Evolutionary conservation across 345 rosid species (phyloP).

Genomic region (Luvunga scandens): DNA sequence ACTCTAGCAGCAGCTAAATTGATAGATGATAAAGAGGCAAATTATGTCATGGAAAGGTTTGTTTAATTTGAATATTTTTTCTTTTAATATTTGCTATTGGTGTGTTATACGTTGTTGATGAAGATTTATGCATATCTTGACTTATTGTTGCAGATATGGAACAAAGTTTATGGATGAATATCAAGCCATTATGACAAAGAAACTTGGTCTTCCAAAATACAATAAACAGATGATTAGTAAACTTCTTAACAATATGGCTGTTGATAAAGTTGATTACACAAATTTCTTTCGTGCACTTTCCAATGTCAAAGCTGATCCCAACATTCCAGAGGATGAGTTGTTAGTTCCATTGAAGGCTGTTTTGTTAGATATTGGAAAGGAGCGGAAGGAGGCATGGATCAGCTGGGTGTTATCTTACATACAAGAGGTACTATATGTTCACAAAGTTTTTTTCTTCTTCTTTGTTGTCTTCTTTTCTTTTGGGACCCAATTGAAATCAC

Average conservation of each 20-base stretch:
- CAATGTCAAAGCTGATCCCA: constrained; percentile 68
- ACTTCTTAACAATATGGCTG: constrained; percentile 90
- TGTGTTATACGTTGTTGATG: constrained; percentile 1
- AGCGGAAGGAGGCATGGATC: constrained; percentile 93
- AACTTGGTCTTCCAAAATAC: constrained; percentile 91
- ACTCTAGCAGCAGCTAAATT: constrained; percentile 66
- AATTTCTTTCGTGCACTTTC: constrained; percentile 86
- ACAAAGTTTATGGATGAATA: constrained; percentile 95
- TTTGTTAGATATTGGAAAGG: constrained; percentile 90
- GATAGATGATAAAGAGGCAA: constrained; percentile 77
- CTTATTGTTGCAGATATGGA: constrained; percentile 61
- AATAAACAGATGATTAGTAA: constrained; percentile 79
- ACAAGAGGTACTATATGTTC: constrained; percentile 60
- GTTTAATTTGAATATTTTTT: constrained; percentile 7
- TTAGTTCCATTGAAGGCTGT: constrained; percentile 79
- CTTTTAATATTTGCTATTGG: not conserved
- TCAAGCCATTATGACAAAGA: constrained; percentile 82
- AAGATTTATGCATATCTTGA: not conserved
- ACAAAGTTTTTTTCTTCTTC: not conserved
- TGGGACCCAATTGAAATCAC: not conserved
- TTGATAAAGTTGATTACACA: constrained; percentile 97
- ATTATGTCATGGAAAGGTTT: constrained; percentile 94
- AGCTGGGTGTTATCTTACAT: constrained; percentile 80
- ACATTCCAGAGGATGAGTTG: constrained; percentile 58
- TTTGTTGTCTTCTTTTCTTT: not conserved